phyloP scores from a whole-genome alignment of 2,329 filamentous ascomycete species.

The Aspergillus vadensis region DNA sequence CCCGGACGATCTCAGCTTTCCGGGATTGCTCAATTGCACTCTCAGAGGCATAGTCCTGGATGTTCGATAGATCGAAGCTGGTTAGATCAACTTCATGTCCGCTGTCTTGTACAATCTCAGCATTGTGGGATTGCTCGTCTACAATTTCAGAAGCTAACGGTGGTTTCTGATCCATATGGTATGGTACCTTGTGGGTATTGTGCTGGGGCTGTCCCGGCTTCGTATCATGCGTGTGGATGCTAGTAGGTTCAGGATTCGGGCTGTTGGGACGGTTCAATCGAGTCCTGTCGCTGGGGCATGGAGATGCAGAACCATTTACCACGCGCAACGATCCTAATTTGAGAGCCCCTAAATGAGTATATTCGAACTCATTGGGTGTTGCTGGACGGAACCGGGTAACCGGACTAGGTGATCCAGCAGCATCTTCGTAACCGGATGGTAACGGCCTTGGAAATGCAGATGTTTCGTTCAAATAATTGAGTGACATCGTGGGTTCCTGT shows the following conservation, averaged over 20 bases:
- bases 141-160: not conserved
- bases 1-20: not conserved
- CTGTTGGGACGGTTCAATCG: slow-evolving; percentile 21
- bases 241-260: slow-evolving; percentile 15
- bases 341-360: slow-evolving; percentile 45
- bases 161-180: not conserved
- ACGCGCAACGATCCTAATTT: slow-evolving; percentile 44
- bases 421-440: slow-evolving; percentile 16
- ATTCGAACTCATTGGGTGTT: slow-evolving; percentile 35
- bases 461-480: slow-evolving; percentile 11
- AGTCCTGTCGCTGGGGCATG: slow-evolving; percentile 39
- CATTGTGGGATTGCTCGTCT: not conserved
- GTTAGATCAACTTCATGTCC: not conserved
- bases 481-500: slow-evolving; percentile 22
- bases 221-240: not conserved
- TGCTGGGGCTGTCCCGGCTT: not conserved
- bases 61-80: not conserved
- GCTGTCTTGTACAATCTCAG: not conserved
- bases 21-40: not conserved
- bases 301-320: slow-evolving; percentile 43
- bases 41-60: not conserved
- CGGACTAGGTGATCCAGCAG: slow-evolving; percentile 14
- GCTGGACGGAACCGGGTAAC: slow-evolving; percentile 22
- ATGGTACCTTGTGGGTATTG: not conserved
- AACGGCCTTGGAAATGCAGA: slow-evolving; percentile 23